phyloP scores from a whole-genome alignment of 2,329 filamentous ascomycete genomes.

The Penicillium italicum region DNA sequence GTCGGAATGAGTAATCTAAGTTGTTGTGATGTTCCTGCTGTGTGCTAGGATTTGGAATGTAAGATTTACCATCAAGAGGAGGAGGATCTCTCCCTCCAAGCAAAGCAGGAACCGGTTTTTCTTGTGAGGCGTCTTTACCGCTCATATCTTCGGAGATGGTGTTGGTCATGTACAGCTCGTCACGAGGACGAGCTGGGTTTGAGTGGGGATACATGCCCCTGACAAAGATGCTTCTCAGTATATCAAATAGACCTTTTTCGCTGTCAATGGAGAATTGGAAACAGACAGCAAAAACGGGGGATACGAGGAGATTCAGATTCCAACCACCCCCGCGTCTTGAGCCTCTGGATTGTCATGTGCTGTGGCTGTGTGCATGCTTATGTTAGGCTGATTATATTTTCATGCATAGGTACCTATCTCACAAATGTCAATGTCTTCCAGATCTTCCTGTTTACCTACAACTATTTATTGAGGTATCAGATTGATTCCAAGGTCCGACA shows the following conservation, averaged over 20 bases:
- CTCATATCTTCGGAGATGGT: conserved; percentile 1
- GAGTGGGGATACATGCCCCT: background rate
- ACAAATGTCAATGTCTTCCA: background rate
- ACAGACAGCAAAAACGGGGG: background rate
- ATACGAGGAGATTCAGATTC: background rate
- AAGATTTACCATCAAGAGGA: background rate
- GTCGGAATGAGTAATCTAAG: background rate
- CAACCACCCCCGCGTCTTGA: background rate
- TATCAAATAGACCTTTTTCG: background rate
- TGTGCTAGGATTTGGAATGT: background rate
- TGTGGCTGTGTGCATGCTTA: background rate
- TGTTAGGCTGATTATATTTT: background rate
- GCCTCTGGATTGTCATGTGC: background rate
- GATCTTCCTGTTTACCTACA: background rate
- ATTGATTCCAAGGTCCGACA: background rate
- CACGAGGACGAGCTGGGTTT: background rate
- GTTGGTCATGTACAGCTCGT: background rate
- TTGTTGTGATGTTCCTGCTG: background rate
- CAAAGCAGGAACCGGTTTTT: background rate
- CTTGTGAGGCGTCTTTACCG: background rate
- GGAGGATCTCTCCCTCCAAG: background rate
- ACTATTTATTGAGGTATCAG: too few species aligned
- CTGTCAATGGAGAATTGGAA: background rate
- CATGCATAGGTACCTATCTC: background rate
- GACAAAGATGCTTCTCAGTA: too few species aligned